phyloP scores from a whole-genome alignment of 2,329 filamentous ascomycete species.

The Pestalotiopsis sp. region DNA sequence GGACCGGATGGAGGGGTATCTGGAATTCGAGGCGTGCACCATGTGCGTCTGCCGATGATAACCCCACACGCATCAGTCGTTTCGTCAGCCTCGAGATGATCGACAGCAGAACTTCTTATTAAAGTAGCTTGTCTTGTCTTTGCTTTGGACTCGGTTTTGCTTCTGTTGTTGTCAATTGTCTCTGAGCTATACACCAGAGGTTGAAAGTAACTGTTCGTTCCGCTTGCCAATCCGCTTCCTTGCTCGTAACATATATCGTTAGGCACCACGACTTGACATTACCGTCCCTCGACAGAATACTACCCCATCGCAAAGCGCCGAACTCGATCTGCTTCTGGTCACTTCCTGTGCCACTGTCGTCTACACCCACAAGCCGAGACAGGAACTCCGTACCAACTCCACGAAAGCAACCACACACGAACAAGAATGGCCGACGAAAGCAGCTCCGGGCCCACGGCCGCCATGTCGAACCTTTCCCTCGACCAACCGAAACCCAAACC shows the following conservation, averaged over 20 bases:
- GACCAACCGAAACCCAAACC: slow-evolving; percentile 22
- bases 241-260: too few species aligned
- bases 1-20: neutral
- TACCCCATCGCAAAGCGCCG: too few species aligned
- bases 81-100: neutral
- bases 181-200: neutral
- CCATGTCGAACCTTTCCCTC: slow-evolving; percentile 34
- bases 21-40: neutral
- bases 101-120: neutral
- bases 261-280: too few species aligned
- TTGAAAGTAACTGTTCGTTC: too few species aligned
- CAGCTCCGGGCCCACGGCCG: slow-evolving; percentile 20
- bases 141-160: neutral
- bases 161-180: neutral
- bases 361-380: neutral
- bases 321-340: neutral
- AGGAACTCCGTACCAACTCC: neutral
- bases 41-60: neutral
- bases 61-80: neutral
- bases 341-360: neutral
- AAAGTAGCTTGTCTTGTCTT: neutral
- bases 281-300: too few species aligned
- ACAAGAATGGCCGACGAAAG: slow-evolving; percentile 25
- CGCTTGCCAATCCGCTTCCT: too few species aligned
- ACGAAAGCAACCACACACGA: too few species aligned